Evolutionary conservation across 73 alveolate genomes (phyloP), one percentile per base, ranked within the genome.

Genomic region (Paramecium caudatum): DNA sequence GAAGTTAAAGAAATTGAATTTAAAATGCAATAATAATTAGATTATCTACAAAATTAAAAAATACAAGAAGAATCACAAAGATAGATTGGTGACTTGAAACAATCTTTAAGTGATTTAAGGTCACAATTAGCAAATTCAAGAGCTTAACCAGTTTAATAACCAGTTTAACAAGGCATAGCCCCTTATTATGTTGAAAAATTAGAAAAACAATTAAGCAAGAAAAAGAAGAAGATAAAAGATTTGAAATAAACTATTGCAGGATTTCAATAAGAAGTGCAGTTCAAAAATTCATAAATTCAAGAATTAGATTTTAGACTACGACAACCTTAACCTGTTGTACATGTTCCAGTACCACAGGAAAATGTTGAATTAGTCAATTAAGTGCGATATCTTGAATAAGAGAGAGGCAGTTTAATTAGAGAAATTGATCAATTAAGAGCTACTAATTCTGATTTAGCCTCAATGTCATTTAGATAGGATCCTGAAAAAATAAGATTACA

Each of bases 1-100:
- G 88, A 74, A 74, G 21, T 74, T 17, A 74, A 25, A 15, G 88
- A 74, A 16, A 39, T 74, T 30, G 88, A 74, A 74, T 36, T 41
- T 19, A 37, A 45, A 12, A 27, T 74, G 55, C 32, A 74, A 15
- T 27, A 39, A 19, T 25, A 74, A 41, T 9, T 74, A 21, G 88
- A 74, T 1, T 0, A 7, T 21, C 19, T 74, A 8, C 4, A 27
- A 10, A 37, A 74, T 41, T 39, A 74, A 39, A 74, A 74, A 3
- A 0, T 27, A 21, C 19, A 39, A 16, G 65, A 74, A 4, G 88
- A 74, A 41, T 37, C 36, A 74, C 3, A 37, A 39, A 45, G 68
- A 39, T 43, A 74, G 43, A 39, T 74, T 7, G 6, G 23, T 21
- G 88, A 74, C 43, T 45, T 74, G 5, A 74, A 43, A 45, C 7